Base-by-base conservation (phyloP, 495 filamentous ascomycete species). In the Penicillium atrosanguineum region DNA sequence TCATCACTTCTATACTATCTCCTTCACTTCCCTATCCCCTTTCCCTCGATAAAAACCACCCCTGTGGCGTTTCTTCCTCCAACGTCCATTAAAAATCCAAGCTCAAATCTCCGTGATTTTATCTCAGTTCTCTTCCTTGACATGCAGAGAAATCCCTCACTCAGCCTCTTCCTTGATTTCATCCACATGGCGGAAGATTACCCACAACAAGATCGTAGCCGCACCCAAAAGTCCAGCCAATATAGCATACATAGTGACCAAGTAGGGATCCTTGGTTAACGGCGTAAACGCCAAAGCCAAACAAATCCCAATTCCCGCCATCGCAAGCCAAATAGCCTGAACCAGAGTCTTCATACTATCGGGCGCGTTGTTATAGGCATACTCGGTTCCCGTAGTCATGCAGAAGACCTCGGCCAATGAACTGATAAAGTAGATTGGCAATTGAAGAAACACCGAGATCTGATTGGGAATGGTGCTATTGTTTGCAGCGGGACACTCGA, bases 381-480 rank as follows among this genome's bases (percentile, higher is more conserved):
- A 80, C 60, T 84, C 81, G 3, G 75, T 64, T 1, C 63, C 64
- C 11, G 79, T 79, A 57, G 81, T 77, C 36, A 70, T 74, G 2
- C 76, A 80, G 53, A 87, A 77, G 36, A 86, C 80, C 66, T 86
- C 85, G 26, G 76, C 78, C 28, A 85, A 60, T 29, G 75, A 82
- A 19, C 81, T 74, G 11, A 83, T 62, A 15, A 84, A 59, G 63
- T 87, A 86, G 2, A 76, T 68, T 2, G 77, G 76, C 5, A 75
- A 67, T 64, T 88, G 84, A 0, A 80, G 67, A 65, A 73, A 79
- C 12, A 84, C 76, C 21, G 59, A 73, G 47, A 83, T 64, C 1
- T 71, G 50, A 23, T 79, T 75, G n/a, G 71, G 72, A 28, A 63
- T 56, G 6, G 48, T 28, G 18, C 50, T 50, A 38, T 53, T 43